Base-by-base conservation (phyloP, 768 basidiomycete species). In the Neoboletus brunneissimus region DNA sequence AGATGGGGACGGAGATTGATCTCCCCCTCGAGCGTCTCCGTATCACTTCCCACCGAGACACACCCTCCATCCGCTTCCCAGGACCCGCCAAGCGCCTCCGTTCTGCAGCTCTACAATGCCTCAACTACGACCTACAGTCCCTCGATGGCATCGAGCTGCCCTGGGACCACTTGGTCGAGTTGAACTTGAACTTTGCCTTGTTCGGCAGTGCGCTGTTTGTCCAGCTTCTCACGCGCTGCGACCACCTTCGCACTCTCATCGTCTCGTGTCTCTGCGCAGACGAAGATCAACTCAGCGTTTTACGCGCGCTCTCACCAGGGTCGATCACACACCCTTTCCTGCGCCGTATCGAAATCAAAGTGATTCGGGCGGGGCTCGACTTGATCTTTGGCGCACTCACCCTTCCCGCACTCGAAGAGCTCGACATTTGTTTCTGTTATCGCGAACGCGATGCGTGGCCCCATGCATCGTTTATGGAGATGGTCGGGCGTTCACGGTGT, bases 401-500 rank as follows among this genome's bases (percentile, higher is more conserved):
- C 0, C 47, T 72, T 29, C 70, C 70, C 13, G 62, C 60, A 12
- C 63, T 72, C 25, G 67, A 72, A 20, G 72, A 73, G 27, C 59
- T 72, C 27, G 70, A 73, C 22, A 45, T 72, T 7, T 69, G 66
- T 25, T 72, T 73, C 43, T 71, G 67, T 23, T 67, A 61, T 40
- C 66, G 66, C 11, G 71, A 69, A 34, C 63, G 62, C 31, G 62
- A 72, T 20, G 27, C 43, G 4, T 72, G 70, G 70, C 70, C 70
- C 1, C 70, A 72, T 9, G 35, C 47, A 0, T 34, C 65, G 25
- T 72, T 72, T 27, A 34, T 62, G 48, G 60, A 55, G 20, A 63
- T 72, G 53, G 9, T 72, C 5, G 16, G 16, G 6, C 66, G 70
- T 5, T 72, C 70, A 15, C 58, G 57, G 5, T 70, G 68, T 44